phyloP scores from a whole-genome alignment of 202 grass and related monocot species.

The Dendrocalamus latiflorus region DNA sequence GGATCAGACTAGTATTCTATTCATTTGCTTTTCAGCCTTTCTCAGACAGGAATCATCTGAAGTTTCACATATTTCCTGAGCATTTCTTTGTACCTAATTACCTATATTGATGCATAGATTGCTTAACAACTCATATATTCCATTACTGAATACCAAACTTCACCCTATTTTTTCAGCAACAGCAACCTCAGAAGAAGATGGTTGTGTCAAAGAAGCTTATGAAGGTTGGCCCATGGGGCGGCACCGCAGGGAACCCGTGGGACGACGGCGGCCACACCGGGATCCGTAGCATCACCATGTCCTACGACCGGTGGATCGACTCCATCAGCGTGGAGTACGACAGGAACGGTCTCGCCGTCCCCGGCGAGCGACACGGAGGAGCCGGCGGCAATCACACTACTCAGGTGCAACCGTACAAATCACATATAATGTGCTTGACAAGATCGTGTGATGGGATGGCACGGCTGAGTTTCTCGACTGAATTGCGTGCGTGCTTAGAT shows the following conservation, averaged over 20 bases:
- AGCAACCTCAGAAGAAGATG: conserved; percentile 31
- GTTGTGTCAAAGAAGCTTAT: conserved; percentile 45
- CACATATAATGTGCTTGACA: background rate
- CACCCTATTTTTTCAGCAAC: background rate
- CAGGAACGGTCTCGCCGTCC: conserved; percentile 25
- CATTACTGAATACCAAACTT: background rate
- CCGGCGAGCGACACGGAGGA: conserved; percentile 52
- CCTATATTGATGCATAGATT: background rate
- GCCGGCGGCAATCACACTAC: conserved; percentile 25
- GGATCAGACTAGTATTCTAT: background rate
- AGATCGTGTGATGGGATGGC: background rate
- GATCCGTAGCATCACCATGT: conserved; percentile 47
- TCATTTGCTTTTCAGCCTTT: background rate
- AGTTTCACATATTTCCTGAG: background rate
- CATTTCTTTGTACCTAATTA: background rate
- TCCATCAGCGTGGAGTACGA: conserved; percentile 53
- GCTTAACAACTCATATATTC: background rate
- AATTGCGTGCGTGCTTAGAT: conserved; percentile 4
- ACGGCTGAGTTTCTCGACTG: background rate
- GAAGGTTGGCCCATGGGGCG: conserved; percentile 70
- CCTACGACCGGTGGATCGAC: conserved; percentile 45
- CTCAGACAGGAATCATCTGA: background rate
- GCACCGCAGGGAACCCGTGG: conserved; percentile 50
- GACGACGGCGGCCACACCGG: conserved; percentile 55
- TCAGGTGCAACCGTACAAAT: conserved; percentile 24